These are phyloP conservation scores for Clarireedia paspali DNA, from an alignment of 2,329 filamentous ascomycete genomes.

Conservation along the genomic window DNA sequence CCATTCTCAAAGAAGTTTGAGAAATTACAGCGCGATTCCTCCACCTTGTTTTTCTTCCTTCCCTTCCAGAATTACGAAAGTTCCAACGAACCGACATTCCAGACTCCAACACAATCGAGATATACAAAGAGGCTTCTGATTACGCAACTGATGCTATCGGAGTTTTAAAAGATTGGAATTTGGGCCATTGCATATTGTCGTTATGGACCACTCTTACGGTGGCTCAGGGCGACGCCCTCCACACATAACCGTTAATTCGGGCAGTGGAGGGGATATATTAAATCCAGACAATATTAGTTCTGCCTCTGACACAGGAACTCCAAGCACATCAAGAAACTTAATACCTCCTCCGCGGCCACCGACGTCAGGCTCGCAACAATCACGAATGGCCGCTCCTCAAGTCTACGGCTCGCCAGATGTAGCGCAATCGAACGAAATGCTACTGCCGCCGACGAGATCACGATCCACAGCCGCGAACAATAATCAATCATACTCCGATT, in stretches of 20 bases:
- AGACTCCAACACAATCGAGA: not conserved
- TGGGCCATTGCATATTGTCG: not conserved
- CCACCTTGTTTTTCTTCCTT: not conserved
- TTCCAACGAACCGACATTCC: not conserved
- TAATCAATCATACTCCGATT: constrained; percentile 39
- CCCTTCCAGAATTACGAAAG: not conserved
- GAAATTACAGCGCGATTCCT: not conserved
- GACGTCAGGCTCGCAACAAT: constrained; percentile 10
- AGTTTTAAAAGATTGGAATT: not conserved
- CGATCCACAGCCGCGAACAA: constrained; percentile 34
- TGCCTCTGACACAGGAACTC: constrained; percentile 24
- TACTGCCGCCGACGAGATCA: constrained; percentile 39
- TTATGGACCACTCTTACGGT: constrained; percentile 8
- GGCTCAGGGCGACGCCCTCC: constrained; percentile 33
- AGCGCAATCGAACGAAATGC: constrained; percentile 38
- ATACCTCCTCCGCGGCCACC: constrained; percentile 18
- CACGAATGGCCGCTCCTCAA: constrained; percentile 9
- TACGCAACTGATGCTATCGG: constrained; percentile 1
- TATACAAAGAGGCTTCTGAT: not conserved
- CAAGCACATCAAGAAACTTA: constrained; percentile 25
- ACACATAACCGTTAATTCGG: constrained; percentile 59
- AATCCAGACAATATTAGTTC: constrained; percentile 31
- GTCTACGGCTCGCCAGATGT: constrained; percentile 22
- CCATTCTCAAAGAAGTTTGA: no score
- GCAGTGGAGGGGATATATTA: constrained; percentile 39